A percentile compares a stretch with the other conserved stretches of the same genome.
Evolutionary conservation across 495 filamentous ascomycete genomes (phyloP).

Genomic region (Immersiella caudata): DNA sequence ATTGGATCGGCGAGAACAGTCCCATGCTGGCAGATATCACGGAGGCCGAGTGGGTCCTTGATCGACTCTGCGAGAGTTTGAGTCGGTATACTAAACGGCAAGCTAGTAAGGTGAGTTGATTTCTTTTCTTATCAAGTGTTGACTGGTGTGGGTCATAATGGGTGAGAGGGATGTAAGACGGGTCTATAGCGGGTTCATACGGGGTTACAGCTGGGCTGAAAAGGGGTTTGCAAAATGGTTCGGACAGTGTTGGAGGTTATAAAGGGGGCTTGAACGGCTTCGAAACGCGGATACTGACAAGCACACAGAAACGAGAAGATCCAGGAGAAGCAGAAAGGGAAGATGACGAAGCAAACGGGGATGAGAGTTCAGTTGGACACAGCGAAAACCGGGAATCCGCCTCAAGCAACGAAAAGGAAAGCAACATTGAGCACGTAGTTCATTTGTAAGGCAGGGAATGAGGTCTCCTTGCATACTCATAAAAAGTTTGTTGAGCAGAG

Average conservation of each 20-base stretch:
- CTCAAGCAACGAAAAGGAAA: background rate
- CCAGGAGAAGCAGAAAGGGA: background rate
- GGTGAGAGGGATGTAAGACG: no score
- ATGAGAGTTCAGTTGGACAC: background rate
- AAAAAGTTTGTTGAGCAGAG: background rate
- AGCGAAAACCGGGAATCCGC: background rate
- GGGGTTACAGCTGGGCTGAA: no score
- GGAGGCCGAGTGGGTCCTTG: conserved; percentile 64
- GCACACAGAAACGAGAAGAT: background rate
- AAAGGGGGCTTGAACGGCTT: no score
- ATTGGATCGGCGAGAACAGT: conserved; percentile 69
- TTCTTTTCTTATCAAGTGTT: background rate
- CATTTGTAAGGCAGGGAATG: background rate
- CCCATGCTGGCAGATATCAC: conserved; percentile 65
- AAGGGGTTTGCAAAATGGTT: no score
- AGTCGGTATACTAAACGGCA: conserved; percentile 42
- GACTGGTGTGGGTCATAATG: no score
- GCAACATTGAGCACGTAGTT: background rate
- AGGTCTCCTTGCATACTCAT: background rate
- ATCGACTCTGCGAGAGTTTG: conserved; percentile 58
- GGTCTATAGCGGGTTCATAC: no score
- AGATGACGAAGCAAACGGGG: background rate
- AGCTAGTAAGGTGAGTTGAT: conserved; percentile 26
- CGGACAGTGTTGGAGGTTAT: no score
- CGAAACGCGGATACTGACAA: background rate